phyloP scores from a whole-genome alignment of 148 eudicot species.

The Polygonum aviculare region DNA sequence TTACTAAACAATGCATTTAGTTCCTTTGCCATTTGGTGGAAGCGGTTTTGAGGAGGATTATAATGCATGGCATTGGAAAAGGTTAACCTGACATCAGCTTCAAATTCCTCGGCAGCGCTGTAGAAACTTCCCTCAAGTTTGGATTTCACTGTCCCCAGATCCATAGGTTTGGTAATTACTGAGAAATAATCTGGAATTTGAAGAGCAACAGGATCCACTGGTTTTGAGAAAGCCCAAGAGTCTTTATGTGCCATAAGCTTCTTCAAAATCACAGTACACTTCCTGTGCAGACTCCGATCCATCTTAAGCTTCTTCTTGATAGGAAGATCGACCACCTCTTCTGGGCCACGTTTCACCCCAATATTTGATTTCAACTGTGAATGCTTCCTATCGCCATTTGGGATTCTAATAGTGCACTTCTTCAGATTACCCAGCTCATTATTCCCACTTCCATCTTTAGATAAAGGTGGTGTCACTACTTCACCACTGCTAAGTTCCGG shows the following conservation, averaged over 20 bases:
- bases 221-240: conserved; percentile 40
- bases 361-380: conserved; percentile 13
- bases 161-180: conserved; percentile 74
- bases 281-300: conserved; percentile 35
- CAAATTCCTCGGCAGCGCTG: conserved; percentile 46
- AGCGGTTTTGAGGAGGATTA: conserved; percentile 48
- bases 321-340: conserved; percentile 18
- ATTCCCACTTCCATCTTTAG: not conserved
- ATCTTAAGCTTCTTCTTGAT: conserved; percentile 48
- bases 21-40: conserved; percentile 45
- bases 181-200: conserved; percentile 64
- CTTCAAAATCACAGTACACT: conserved; percentile 39
- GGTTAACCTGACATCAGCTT: conserved; percentile 65
- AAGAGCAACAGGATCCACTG: conserved; percentile 56
- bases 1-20: conserved; percentile 32
- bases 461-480: not conserved
- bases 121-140: conserved; percentile 44
- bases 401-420: not conserved
- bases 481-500: conserved; percentile 8
- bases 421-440: not conserved
- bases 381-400: not conserved
- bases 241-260: conserved; percentile 35
- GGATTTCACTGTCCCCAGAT: conserved; percentile 66
- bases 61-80: conserved; percentile 84
- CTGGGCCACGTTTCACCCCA: conserved; percentile 38